Conservation (phyloP, 208 protist species). For the Acanthamoeba healyi region DNA sequence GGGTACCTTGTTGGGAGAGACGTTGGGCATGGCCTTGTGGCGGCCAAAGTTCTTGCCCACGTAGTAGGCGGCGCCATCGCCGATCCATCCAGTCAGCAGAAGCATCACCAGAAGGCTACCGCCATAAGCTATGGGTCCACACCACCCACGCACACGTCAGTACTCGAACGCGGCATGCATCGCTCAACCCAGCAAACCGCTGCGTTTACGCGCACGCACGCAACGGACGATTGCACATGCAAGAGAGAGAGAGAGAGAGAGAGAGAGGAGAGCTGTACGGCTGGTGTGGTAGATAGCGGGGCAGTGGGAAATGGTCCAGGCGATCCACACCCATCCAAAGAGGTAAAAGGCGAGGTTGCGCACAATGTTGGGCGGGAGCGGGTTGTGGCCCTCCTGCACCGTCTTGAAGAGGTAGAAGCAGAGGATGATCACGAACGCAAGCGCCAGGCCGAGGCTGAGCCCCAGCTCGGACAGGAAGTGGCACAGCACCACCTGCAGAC, state of each 20-base stretch:
- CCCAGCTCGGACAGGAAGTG: constrained; percentile 39
- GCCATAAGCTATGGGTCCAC: constrained; percentile 1
- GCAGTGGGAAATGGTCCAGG: constrained; percentile 46
- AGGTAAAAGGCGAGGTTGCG: constrained; percentile 37
- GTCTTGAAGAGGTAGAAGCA: constrained; percentile 56
- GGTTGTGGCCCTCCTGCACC: constrained; percentile 38
- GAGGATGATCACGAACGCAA: constrained; percentile 20
- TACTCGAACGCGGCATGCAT: not conserved
- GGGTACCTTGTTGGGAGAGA: constrained; percentile 56
- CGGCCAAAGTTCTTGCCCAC: constrained; percentile 61
- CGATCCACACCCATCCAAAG: constrained; percentile 58
- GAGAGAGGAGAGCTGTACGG: not conserved
- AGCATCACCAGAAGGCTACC: constrained; percentile 24
- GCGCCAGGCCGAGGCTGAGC: constrained; percentile 23
- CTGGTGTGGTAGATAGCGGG: constrained; percentile 32
- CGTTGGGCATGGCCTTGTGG: constrained; percentile 63
- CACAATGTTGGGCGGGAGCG: constrained; percentile 36
- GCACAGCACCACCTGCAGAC: constrained; percentile 43
- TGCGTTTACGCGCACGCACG: not conserved
- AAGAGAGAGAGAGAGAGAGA: not conserved
- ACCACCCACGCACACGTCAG: not conserved
- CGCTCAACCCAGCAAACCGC: too few species aligned
- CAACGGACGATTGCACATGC: not conserved
- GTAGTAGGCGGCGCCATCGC: constrained; percentile 56
- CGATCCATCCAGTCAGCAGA: constrained; percentile 33